Evolutionary conservation across 352 stramenopile species (phyloP).

Genomic region (Phytophthora pseudosyringae): DNA sequence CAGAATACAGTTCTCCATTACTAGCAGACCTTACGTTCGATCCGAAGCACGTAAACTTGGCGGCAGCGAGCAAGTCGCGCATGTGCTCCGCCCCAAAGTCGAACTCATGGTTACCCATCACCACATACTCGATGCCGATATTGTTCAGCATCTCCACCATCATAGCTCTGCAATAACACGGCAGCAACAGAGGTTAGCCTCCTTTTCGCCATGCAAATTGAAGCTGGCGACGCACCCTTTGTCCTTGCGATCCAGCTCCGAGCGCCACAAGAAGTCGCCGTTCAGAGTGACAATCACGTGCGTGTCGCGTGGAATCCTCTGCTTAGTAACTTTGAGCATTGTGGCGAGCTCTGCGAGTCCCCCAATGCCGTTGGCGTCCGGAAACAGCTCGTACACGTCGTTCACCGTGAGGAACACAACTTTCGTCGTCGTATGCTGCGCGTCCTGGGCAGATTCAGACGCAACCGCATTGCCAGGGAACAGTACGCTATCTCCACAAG

Average conservation of each 20-base stretch:
- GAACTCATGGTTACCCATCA: conserved; percentile 85
- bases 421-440: conserved; percentile 15
- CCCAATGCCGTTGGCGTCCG: conserved; percentile 32
- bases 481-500: neutral
- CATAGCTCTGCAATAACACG: conserved; percentile 40
- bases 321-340: conserved; percentile 43
- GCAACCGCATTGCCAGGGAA: conserved; percentile 10
- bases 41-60: conserved; percentile 63
- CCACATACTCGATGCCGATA: conserved; percentile 64
- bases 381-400: conserved; percentile 75
- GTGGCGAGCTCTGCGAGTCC: conserved; percentile 64
- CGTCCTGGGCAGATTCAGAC: neutral
- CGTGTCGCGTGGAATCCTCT: conserved; percentile 31
- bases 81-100: conserved; percentile 62
- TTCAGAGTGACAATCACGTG: conserved; percentile 71
- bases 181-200: conserved; percentile 7
- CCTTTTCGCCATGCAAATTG: neutral
- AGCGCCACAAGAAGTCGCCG: conserved; percentile 76
- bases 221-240: conserved; percentile 59
- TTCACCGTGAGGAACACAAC: conserved; percentile 75
- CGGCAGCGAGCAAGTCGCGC: conserved; percentile 39
- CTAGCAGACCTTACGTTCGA: conserved; percentile 57
- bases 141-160: conserved; percentile 73
- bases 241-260: conserved; percentile 63
- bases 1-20: conserved; percentile 39